Conservation (phyloP, 805 yeast genomes). For the Kluyveromyces siamensis region DNA sequence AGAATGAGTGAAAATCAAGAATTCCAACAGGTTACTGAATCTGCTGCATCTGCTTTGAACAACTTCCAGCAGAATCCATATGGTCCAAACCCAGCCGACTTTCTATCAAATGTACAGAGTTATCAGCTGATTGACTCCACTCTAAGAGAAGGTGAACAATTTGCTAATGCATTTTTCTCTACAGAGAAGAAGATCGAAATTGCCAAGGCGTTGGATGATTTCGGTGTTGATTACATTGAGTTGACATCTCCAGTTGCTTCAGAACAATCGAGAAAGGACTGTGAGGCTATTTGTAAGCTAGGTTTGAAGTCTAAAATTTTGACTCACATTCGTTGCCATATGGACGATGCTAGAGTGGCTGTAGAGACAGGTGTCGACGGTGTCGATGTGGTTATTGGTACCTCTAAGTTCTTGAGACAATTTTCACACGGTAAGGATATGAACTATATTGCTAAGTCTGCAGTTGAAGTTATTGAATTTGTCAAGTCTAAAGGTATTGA, state of each 20-base stretch:
- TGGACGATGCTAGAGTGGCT: constrained; percentile 97
- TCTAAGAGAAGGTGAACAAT: constrained; percentile 96
- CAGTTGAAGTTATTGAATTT: constrained; percentile 93
- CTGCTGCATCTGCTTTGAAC: constrained; percentile 27
- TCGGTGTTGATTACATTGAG: constrained; percentile 97
- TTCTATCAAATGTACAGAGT: constrained; percentile 74
- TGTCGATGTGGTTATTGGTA: constrained; percentile 96
- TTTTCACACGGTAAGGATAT: constrained; percentile 97
- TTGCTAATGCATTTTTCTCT: constrained; percentile 91
- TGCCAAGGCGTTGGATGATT: constrained; percentile 93
- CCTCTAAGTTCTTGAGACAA: constrained; percentile 89
- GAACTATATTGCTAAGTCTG: constrained; percentile 93
- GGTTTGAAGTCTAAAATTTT: constrained; percentile 93
- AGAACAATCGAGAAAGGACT: constrained; percentile 85
- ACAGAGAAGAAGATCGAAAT: constrained; percentile 94
- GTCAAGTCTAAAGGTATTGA: constrained; percentile 96
- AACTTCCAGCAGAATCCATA: constrained; percentile 58
- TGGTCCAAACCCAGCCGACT: constrained; percentile 93
- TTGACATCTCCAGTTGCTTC: constrained; percentile 96
- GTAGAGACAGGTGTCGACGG: constrained; percentile 99
- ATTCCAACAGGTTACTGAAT: constrained; percentile 39
- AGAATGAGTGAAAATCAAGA: constrained; percentile 13
- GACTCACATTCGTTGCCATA: constrained; percentile 96
- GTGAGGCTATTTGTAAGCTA: constrained; percentile 97
- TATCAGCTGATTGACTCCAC: constrained; percentile 94